Evolutionary conservation across 2,329 filamentous ascomycete genomes (phyloP), one percentile per base, ranked within the genome.

Genomic region (Thermothelomyces thermophilus): DNA sequence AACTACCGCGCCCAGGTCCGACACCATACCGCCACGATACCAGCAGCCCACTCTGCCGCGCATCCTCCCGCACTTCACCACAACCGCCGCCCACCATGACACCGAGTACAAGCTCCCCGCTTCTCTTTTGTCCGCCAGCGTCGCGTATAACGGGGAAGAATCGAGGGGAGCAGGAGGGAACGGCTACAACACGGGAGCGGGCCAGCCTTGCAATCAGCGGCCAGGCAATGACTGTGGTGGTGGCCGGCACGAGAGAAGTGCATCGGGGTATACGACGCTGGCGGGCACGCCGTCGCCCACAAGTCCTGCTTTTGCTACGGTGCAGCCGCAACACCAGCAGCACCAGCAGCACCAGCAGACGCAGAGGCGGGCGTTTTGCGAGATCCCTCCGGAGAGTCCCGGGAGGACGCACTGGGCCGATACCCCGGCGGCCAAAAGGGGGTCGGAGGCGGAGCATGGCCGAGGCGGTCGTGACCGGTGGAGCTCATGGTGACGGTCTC

Each of bases 261-360:
- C 49, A 20, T 59, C 56, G 8, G 54, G 56, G 0, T 51, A 45
- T 14, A 56, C 52, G 2, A 59, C 57, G 5, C 51, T 57, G 1
- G 56, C 58, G 1, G 50, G 55, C 5, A 54, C 54, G 3, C 50
- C 51, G n/a, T 41, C 37, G n/a, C 46, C 46, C 14, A 43, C 34
- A 1, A 16, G 8, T 3, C 41, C 46, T 3, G 16, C 22, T 2
- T 24, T 39, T 24, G 19, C 16, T 13, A 8, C 14, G 17, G 8
- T 30, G 11, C 24, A 30, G 10, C 5, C 11, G 44, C 20, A 8
- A 14, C 10, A 14, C 2, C 26, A 34, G 14, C 11, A 28, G 22
- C 11, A 37, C 4, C 26, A 28, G 20, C 35, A 19, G 13, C n/a
- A 20, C 16, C 33, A 16, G 33, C 3, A n/a, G 13, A 6, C 13